Base-by-base conservation (phyloP, 2,329 filamentous ascomycete genomes). In the Dactylellina drechsleri region DNA sequence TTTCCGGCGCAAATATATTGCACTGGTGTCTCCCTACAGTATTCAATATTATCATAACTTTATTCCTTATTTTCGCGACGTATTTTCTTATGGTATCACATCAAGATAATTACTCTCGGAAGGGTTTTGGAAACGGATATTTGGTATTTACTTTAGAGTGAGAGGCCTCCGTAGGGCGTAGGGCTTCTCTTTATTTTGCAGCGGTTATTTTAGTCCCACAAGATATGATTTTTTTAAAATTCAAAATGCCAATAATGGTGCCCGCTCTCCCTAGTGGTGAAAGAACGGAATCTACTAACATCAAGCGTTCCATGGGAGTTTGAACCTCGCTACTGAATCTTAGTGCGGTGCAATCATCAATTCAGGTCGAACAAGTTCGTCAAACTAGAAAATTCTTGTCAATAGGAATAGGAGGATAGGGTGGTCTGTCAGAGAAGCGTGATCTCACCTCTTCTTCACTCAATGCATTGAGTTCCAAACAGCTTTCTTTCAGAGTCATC, bases 391-490 rank as follows among this genome's bases (percentile, higher is more conserved):
- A 18, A 28, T n/a, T n/a, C 4, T n/a, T 47, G 12, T n/a, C 40
- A 43, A 43, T 43, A n/a, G 10, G 10, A 47, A 18, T 13, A 18
- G 15, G 13, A 47, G 13, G 16, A 1, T 2, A 8, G 43, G 13
- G 13, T n/a, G 7, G 43, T 47, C 5, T 15, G 13, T 47, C 43
- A 18, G 10, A 31, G 16, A 20, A 23, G 15, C 12, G 52, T 5
- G 15, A 15, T 31, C 74, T 52, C 43, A 77, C 76, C 61, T 97
- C 93, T 81, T 91, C 92, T 81, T 90, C 89, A 77, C 89, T 94
- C 78, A 98, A 85, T 53, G 93, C 94, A 79, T 97, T 88, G 78
- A 99, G 87, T 86, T 98, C 92, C 86, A 98, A 89, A 18, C 95
- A 94, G 80, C 91, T 94, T 84, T 96, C 85, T 87, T 97, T 97